A percentile compares a stretch with the other conserved stretches of the same genome.
phyloP scores from a whole-genome alignment of 257 asterid species.

The Przewalskia tangutica region DNA sequence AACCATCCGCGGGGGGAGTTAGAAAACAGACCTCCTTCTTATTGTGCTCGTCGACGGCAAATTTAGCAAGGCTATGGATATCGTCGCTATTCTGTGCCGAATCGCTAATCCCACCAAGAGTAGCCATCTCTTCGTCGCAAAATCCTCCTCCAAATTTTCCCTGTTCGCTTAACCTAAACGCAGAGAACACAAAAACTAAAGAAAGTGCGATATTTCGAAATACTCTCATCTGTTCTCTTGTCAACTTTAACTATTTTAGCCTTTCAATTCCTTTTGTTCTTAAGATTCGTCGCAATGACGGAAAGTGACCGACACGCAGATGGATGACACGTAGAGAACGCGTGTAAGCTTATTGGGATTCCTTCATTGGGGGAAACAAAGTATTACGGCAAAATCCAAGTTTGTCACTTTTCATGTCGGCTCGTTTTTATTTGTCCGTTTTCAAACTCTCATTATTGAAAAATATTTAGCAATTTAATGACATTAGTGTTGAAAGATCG shows the following conservation, averaged over 20 bases:
- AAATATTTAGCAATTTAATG: too few relatives aligned
- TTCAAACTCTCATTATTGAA: too few relatives aligned
- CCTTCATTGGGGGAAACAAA: neutral
- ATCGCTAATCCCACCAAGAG: conserved; percentile 49
- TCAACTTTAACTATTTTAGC: too few relatives aligned
- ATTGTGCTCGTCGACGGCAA: conserved; percentile 72
- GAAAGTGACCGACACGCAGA: neutral
- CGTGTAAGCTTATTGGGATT: neutral
- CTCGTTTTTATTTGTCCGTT: too few relatives aligned
- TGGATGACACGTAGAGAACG: neutral
- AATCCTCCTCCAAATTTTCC: conserved; percentile 12
- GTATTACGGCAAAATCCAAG: neutral
- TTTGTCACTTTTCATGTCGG: neutral
- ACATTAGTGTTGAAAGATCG: too few relatives aligned
- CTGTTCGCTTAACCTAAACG: conserved; percentile 2
- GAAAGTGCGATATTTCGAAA: neutral
- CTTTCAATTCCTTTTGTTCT: neutral
- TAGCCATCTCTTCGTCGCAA: conserved; percentile 40
- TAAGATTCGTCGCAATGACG: neutral
- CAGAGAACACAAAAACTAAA: neutral
- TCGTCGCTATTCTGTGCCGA: conserved; percentile 24
- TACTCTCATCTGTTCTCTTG: neutral
- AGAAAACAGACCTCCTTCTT: conserved; percentile 32
- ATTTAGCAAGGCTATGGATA: conserved; percentile 51
- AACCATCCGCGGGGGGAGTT: too few relatives aligned